Percentiles rank a stretch among this genome's conserved stretches.
phyloP scores from a whole-genome alignment of 805 yeast species.

The Myxozyma neglecta region DNA sequence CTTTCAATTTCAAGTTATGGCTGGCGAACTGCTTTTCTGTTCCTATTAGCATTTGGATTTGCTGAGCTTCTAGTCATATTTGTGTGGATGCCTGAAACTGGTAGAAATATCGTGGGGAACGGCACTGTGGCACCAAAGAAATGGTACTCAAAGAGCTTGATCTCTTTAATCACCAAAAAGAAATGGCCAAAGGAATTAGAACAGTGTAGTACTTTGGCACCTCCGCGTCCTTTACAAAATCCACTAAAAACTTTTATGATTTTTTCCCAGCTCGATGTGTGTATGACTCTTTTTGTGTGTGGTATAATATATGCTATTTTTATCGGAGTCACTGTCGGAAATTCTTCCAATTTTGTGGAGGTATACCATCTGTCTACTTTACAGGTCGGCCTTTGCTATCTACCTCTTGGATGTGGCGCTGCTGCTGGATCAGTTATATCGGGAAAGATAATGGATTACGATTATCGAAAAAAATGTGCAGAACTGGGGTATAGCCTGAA shows the following conservation, averaged over 20 bases:
- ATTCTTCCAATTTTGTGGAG: constrained; percentile 54
- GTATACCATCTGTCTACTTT: constrained; percentile 54
- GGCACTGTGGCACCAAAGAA: constrained; percentile 59
- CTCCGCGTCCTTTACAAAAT: not conserved
- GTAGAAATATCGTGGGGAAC: constrained; percentile 70
- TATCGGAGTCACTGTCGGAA: constrained; percentile 14
- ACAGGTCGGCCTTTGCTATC: constrained; percentile 66
- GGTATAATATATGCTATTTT: constrained; percentile 3
- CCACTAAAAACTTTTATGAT: constrained; percentile 3
- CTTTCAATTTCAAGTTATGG: constrained; percentile 47
- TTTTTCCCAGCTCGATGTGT: constrained; percentile 7
- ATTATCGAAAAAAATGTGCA: constrained; percentile 4
- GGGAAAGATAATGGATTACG: constrained; percentile 51
- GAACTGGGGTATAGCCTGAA: not conserved
- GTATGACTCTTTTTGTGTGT: not conserved
- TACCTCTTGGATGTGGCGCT: constrained; percentile 75
- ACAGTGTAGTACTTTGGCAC: not conserved
- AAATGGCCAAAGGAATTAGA: not conserved
- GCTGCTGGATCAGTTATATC: constrained; percentile 58
- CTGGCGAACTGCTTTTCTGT: constrained; percentile 83
- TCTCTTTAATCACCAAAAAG: not conserved
- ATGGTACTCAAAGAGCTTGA: not conserved
- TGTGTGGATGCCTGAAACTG: constrained; percentile 69
- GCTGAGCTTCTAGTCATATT: constrained; percentile 40
- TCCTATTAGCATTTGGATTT: constrained; percentile 66